Percentiles rank a stretch among this genome's conserved stretches.
Evolutionary conservation across 164 flowering plant species (phyloP).

Genomic region (Aristolochia californica): DNA sequence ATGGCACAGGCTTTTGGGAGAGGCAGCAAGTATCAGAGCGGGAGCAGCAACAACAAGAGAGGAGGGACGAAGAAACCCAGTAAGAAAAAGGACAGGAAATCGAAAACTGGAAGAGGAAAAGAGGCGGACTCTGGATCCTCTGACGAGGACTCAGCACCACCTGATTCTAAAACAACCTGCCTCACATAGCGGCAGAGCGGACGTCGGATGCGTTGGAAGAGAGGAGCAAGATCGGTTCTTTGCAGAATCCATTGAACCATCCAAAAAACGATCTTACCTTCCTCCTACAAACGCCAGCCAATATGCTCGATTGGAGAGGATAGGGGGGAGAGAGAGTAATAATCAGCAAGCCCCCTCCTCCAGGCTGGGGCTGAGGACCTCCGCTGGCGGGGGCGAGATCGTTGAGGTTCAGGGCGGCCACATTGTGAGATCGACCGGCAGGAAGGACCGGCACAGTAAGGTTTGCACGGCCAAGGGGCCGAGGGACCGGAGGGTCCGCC

Average conservation of each 20-base stretch:
- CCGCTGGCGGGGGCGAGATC: slow-evolving; percentile 34
- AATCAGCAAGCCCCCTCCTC: slow-evolving; percentile 27
- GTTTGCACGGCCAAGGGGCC: slow-evolving; percentile 46
- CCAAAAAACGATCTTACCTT: slow-evolving; percentile 41
- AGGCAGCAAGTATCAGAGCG: slow-evolving; percentile 9
- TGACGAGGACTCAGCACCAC: slow-evolving; percentile 32
- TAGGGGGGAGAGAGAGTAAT: slow-evolving; percentile 35
- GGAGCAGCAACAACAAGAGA: slow-evolving; percentile 14
- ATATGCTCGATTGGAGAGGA: slow-evolving; percentile 40
- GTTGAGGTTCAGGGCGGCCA: slow-evolving; percentile 42
- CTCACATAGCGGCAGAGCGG: slow-evolving; percentile 12
- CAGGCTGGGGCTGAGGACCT: slow-evolving; percentile 37
- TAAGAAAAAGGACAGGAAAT: slow-evolving; percentile 16
- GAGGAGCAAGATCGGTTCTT: slow-evolving; percentile 7
- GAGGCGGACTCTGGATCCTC: slow-evolving; percentile 80
- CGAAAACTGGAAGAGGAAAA: slow-evolving; percentile 64
- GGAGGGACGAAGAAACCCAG: slow-evolving; percentile 7
- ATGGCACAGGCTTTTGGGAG: slow-evolving; percentile 39
- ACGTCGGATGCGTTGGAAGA: slow-evolving; percentile 8
- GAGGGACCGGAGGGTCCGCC: slow-evolving; percentile 35
- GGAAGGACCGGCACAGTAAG: slow-evolving; percentile 46
- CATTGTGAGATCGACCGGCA: slow-evolving; percentile 38
- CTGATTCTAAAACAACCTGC: slow-evolving; percentile 16
- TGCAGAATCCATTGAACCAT: slow-evolving; percentile 5
- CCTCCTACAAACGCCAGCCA: slow-evolving; percentile 9